These are phyloP conservation scores for Parmelia sp. DNA, from an alignment of 495 filamentous ascomycete species.

Conservation along the genomic window DNA sequence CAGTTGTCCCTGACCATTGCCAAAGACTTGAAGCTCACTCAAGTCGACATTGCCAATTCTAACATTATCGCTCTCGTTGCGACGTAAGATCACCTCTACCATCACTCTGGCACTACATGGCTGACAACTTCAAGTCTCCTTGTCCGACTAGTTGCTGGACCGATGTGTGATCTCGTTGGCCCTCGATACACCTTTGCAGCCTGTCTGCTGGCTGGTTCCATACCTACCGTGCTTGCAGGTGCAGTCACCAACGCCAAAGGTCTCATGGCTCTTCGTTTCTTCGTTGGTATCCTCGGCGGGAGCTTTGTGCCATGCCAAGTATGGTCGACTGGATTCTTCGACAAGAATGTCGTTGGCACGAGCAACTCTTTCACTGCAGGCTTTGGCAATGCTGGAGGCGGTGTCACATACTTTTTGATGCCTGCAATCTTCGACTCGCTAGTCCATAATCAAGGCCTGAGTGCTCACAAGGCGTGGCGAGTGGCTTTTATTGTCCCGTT, in stretches of 20 bases:
- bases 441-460: conserved; percentile 51
- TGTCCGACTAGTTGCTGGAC: conserved; percentile 75
- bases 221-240: conserved; percentile 81
- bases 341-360: conserved; percentile 89
- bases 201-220: conserved; percentile 63
- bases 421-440: conserved; percentile 82
- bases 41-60: conserved; percentile 75
- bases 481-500: conserved; percentile 80
- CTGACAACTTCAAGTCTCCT: conserved; percentile 52
- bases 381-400: conserved; percentile 85
- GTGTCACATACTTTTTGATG: conserved; percentile 87
- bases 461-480: conserved; percentile 69
- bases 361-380: conserved; percentile 84
- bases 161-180: conserved; percentile 78
- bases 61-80: conserved; percentile 83
- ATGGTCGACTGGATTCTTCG: conserved; percentile 92
- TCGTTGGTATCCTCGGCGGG: conserved; percentile 87
- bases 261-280: conserved; percentile 76
- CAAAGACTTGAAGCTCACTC: conserved; percentile 65
- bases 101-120: not conserved
- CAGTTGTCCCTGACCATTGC: conserved; percentile 71
- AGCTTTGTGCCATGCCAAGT: conserved; percentile 93
- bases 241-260: conserved; percentile 62
- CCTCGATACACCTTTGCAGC: conserved; percentile 75
- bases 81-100: conserved; percentile 48